These are phyloP conservation scores for Metarhizium anisopliae DNA, from an alignment of 2,329 filamentous ascomycete species.

Conservation along the genomic window DNA sequence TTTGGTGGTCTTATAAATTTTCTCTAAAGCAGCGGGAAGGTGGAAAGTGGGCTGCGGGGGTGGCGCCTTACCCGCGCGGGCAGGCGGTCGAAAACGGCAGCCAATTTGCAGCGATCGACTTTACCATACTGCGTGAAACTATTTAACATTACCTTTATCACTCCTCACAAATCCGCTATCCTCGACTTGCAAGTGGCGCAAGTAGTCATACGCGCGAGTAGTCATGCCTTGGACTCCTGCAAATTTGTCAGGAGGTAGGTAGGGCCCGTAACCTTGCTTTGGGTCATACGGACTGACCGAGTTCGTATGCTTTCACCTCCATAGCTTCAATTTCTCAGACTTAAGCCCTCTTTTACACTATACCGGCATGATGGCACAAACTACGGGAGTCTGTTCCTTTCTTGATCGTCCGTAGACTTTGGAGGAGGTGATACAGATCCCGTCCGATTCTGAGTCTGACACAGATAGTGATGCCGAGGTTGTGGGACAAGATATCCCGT, in stretches of 20 bases:
- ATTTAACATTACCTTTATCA: no score
- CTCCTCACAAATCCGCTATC: no score
- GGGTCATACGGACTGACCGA: neutral
- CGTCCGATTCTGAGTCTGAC: slow-evolving; percentile 1
- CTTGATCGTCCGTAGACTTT: neutral
- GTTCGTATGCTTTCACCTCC: neutral
- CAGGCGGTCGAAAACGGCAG: no score
- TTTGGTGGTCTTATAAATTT: no score
- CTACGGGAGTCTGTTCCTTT: neutral
- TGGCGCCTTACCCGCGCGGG: no score
- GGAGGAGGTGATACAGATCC: neutral
- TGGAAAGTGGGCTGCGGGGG: no score
- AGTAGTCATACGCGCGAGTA: neutral
- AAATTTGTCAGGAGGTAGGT: neutral
- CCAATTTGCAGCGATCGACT: no score
- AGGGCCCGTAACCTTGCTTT: neutral
- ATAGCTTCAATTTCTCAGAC: neutral
- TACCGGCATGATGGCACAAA: neutral
- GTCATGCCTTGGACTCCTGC: neutral
- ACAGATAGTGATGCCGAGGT: neutral
- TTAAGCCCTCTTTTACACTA: neutral
- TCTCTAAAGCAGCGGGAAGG: no score
- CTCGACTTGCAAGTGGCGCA: neutral
- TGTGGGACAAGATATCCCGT: neutral
- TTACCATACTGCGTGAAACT: no score